phyloP scores from a whole-genome alignment of 805 yeast genomes.

The Metschnikowia proteae region DNA sequence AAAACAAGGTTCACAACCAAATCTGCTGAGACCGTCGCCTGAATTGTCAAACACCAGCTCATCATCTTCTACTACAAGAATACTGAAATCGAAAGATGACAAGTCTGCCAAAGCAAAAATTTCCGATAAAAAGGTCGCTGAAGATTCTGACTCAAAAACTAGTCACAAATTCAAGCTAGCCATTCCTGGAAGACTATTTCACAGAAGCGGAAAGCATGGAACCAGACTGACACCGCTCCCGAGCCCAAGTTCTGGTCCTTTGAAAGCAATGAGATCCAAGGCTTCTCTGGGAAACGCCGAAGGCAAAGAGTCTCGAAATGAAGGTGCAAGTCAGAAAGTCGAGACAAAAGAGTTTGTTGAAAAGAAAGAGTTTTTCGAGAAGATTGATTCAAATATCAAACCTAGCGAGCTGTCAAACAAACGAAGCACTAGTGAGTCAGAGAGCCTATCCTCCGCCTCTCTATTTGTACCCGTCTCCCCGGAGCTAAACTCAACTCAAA shows the following conservation, averaged over 20 bases:
- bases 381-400: not conserved
- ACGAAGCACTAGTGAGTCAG: not conserved
- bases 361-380: not conserved
- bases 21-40: not conserved
- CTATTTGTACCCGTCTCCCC: not conserved
- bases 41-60: not conserved
- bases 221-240: not conserved
- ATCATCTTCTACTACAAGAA: not conserved
- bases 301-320: not conserved
- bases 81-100: not conserved
- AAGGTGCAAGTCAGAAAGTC: not conserved
- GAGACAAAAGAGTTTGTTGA: not conserved
- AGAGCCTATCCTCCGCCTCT: not conserved
- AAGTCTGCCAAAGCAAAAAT: not conserved
- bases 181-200: slow-evolving; percentile 17
- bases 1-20: not conserved
- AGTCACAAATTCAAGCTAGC: slow-evolving; percentile 12
- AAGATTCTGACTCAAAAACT: not conserved
- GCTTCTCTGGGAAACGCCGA: not conserved
- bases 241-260: not conserved
- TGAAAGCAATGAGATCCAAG: not conserved
- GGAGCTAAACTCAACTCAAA: not conserved
- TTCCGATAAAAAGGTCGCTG: not conserved
- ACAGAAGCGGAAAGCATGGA: slow-evolving; percentile 6
- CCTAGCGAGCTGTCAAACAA: not conserved